phyloP scores from a whole-genome alignment of 805 yeast species.

The Candida verbasci region DNA sequence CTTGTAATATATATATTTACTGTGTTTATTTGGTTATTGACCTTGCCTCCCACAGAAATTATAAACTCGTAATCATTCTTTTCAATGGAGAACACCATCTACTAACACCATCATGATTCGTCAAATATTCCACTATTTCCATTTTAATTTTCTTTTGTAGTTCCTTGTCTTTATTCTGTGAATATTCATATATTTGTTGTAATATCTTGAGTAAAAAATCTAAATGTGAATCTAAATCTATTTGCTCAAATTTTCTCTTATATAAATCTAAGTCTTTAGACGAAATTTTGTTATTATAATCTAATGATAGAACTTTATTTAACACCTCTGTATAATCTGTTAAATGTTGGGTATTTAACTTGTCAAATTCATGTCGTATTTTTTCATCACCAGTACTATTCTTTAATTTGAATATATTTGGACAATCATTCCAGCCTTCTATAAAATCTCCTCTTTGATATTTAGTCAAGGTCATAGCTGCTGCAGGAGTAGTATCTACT shows the following conservation, averaged over 20 bases:
- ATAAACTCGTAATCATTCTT: slow-evolving; percentile 34
- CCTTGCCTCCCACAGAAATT: too few species aligned
- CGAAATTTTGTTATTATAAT: slow-evolving; percentile 20
- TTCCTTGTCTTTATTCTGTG: not conserved
- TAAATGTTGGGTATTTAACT: not conserved
- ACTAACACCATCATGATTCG: slow-evolving; percentile 51
- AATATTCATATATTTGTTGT: not conserved
- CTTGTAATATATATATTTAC: too few species aligned
- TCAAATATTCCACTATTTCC: slow-evolving; percentile 48
- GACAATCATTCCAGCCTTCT: slow-evolving; percentile 66
- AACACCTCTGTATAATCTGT: too few species aligned
- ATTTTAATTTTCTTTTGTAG: slow-evolving; percentile 23
- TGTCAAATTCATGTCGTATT: not conserved
- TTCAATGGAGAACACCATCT: slow-evolving; percentile 68
- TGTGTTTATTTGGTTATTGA: too few species aligned
- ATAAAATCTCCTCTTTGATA: slow-evolving; percentile 35
- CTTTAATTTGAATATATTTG: slow-evolving; percentile 15
- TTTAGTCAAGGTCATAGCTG: slow-evolving; percentile 30
- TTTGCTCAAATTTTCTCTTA: slow-evolving; percentile 29
- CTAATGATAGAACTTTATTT: slow-evolving; percentile 15
- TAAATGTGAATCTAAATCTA: slow-evolving; percentile 7
- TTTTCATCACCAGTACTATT: not conserved
- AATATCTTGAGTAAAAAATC: slow-evolving; percentile 13
- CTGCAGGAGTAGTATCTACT: too few species aligned
- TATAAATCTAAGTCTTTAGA: slow-evolving; percentile 42